Percentiles rank a stretch among this genome's conserved stretches.
phyloP scores from a whole-genome alignment of 768 basidiomycete genomes.

The Gloeopeniophorella convolvens region DNA sequence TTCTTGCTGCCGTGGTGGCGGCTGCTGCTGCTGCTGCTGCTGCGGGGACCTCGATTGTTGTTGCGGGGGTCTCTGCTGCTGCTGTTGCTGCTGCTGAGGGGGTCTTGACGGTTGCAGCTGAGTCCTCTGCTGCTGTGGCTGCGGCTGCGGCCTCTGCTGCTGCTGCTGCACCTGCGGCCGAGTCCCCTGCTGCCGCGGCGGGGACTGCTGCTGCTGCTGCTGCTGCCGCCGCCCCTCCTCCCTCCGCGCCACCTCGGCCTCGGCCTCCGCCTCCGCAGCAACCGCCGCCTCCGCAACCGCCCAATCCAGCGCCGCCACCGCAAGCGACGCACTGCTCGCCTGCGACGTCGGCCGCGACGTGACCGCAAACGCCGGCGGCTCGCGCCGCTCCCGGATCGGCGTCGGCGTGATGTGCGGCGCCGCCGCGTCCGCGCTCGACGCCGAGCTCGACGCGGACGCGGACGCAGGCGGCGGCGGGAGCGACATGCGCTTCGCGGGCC shows the following conservation, averaged over 20 bases:
- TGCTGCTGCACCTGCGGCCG: no score
- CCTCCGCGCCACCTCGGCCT: not conserved
- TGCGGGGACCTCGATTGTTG: not conserved
- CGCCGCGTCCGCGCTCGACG: constrained; percentile 12
- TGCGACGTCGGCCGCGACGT: constrained; percentile 31
- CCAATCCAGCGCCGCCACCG: constrained; percentile 1
- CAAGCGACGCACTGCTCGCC: constrained; percentile 4
- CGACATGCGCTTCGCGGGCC: constrained; percentile 6
- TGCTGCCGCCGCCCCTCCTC: no score
- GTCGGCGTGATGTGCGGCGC: constrained; percentile 28
- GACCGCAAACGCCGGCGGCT: constrained; percentile 30
- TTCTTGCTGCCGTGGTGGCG: not conserved
- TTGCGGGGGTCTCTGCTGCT: no score
- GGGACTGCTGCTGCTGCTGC: no score
- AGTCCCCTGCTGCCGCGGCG: no score
- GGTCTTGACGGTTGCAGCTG: no score
- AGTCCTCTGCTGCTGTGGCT: no score
- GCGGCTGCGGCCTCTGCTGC: no score
- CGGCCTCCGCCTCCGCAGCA: not conserved
- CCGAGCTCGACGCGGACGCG: constrained; percentile 20
- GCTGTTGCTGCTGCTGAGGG: no score
- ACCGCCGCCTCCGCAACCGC: not conserved
- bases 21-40: not conserved
- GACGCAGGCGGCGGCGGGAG: constrained; percentile 25
- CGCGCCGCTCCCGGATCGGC: constrained; percentile 28